Percentiles rank a stretch among this genome's conserved stretches.
These are phyloP conservation scores for Luvunga scandens DNA, from an alignment of 345 rosid genomes.

Conservation along the genomic window DNA sequence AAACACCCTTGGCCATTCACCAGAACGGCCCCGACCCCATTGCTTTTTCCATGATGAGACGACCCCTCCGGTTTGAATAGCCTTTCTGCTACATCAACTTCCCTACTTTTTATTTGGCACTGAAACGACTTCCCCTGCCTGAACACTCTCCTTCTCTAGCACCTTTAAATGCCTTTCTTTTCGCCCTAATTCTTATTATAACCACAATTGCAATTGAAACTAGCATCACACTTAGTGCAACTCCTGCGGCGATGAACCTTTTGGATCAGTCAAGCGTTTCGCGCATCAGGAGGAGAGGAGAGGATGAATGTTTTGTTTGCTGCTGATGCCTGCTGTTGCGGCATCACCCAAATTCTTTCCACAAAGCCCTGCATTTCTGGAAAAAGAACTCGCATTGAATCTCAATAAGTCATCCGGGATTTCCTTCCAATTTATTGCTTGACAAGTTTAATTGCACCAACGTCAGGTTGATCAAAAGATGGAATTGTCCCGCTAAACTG, in stretches of 20 bases:
- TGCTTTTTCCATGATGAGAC: neutral
- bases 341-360: slow-evolving; percentile 46
- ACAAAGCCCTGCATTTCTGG: slow-evolving; percentile 61
- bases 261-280: neutral
- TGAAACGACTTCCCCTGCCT: slow-evolving; percentile 33
- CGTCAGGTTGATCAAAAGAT: slow-evolving; percentile 23
- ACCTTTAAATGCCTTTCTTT: slow-evolving; percentile 12
- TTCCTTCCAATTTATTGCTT: slow-evolving; percentile 53
- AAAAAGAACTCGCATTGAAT: slow-evolving; percentile 42
- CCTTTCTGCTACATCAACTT: slow-evolving; percentile 19
- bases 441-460: slow-evolving; percentile 49
- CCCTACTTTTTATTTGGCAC: slow-evolving; percentile 17
- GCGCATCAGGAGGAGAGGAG: neutral
- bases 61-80: slow-evolving; percentile 21
- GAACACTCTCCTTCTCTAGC: slow-evolving; percentile 8
- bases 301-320: neutral
- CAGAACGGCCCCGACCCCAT: slow-evolving; percentile 39
- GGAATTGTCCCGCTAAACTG: slow-evolving; percentile 62
- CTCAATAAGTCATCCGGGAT: slow-evolving; percentile 48
- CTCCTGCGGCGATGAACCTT: slow-evolving; percentile 30
- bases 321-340: neutral
- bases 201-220: slow-evolving; percentile 19
- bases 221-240: slow-evolving; percentile 37
- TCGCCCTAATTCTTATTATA: slow-evolving; percentile 26
- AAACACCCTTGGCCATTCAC: slow-evolving; percentile 57